These are phyloP conservation scores for Xylaria venustula DNA, from an alignment of 495 filamentous ascomycete species.

Conservation along the genomic window DNA sequence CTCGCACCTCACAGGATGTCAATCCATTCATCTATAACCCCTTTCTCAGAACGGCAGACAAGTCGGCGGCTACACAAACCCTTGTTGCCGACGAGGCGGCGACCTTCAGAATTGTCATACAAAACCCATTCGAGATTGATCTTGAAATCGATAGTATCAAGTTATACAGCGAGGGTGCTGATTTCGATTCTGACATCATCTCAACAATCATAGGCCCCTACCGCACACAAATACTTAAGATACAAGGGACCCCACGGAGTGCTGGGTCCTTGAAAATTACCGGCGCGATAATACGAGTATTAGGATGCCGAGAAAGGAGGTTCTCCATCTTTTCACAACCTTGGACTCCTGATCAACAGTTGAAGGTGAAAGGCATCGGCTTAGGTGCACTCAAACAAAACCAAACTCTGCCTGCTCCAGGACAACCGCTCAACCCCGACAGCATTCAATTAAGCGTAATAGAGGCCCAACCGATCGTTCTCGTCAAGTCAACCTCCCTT, in stretches of 20 bases:
- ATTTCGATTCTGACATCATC: slow-evolving; percentile 64
- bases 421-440: slow-evolving; percentile 42
- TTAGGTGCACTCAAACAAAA: slow-evolving; percentile 55
- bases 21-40: slow-evolving; percentile 94
- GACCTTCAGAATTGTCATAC: slow-evolving; percentile 75
- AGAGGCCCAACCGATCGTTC: slow-evolving; percentile 69
- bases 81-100: slow-evolving; percentile 75
- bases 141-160: slow-evolving; percentile 79
- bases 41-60: slow-evolving; percentile 66
- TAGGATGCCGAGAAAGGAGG: slow-evolving; percentile 72
- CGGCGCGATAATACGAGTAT: slow-evolving; percentile 76
- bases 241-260: slow-evolving; percentile 64
- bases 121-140: slow-evolving; percentile 93
- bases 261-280: slow-evolving; percentile 69
- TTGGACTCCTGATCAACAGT: slow-evolving; percentile 69
- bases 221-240: slow-evolving; percentile 71
- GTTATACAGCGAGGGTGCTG: slow-evolving; percentile 68
- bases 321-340: slow-evolving; percentile 80
- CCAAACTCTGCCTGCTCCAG: slow-evolving; percentile 30
- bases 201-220: slow-evolving; percentile 72
- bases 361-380: slow-evolving; percentile 73
- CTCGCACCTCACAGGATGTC: slow-evolving; percentile 55
- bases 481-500: slow-evolving; percentile 72
- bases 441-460: slow-evolving; percentile 68
- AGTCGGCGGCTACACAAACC: slow-evolving; percentile 57